Evolutionary conservation across 192 early-diverging fungal genomes (phyloP).

Genomic region (Tieghemiomyces parasiticus): DNA sequence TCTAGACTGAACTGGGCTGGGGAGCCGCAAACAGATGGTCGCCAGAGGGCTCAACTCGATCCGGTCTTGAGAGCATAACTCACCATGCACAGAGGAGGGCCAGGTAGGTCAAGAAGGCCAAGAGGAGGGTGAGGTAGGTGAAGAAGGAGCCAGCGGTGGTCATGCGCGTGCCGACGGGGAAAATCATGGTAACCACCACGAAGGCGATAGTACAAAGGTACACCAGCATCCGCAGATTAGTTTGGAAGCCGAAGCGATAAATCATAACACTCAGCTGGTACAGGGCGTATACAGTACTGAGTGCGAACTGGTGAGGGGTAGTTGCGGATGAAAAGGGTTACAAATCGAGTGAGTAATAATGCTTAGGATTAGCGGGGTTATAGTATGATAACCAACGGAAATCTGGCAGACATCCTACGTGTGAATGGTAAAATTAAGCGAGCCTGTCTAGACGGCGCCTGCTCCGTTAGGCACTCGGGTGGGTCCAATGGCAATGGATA

Average conservation of each 20-base stretch:
- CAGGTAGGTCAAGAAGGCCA: neutral
- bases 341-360: neutral
- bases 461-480: too few species aligned
- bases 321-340: neutral
- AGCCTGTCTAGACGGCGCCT: too few species aligned
- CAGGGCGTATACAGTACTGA: neutral
- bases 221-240: neutral
- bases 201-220: neutral
- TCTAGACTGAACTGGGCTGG: neutral
- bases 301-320: neutral
- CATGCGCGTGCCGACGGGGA: neutral
- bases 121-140: neutral
- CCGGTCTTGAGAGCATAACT: too few species aligned
- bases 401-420: neutral
- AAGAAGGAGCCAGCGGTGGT: neutral
- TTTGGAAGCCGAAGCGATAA: neutral
- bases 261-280: slow-evolving; percentile 5
- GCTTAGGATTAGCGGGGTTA: neutral
- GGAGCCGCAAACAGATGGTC: neutral
- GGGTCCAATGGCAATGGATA: too few species aligned
- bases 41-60: neutral
- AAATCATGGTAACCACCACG: neutral
- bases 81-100: neutral
- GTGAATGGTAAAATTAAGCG: too few species aligned
- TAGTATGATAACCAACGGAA: neutral